These are phyloP conservation scores for Nicotiana tabacum DNA, from an alignment of 257 asterid genomes.

Conservation along the genomic window DNA sequence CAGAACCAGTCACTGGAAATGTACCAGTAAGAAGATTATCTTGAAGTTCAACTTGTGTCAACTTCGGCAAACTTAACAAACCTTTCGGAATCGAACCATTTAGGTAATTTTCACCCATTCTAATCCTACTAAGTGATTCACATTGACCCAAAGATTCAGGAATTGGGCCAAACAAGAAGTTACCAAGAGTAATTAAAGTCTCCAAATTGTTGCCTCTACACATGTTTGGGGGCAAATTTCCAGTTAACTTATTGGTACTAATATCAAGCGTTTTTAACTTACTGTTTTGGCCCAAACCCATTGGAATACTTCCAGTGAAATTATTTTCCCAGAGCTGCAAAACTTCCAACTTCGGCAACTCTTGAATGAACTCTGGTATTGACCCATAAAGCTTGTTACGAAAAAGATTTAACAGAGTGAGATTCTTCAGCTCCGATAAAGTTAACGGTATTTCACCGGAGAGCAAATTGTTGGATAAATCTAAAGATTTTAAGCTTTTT, in stretches of 20 bases:
- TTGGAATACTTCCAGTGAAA: slow-evolving; percentile 85
- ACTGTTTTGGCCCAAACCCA: slow-evolving; percentile 62
- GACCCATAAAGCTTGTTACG: slow-evolving; percentile 85
- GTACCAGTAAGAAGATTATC: slow-evolving; percentile 71
- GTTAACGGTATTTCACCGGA: slow-evolving; percentile 67
- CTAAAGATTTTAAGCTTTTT: slow-evolving; percentile 74
- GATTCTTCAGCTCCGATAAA: slow-evolving; percentile 55
- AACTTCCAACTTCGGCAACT: slow-evolving; percentile 70
- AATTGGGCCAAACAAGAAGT: slow-evolving; percentile 80
- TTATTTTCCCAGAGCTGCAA: slow-evolving; percentile 95
- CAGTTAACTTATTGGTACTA: slow-evolving; percentile 84
- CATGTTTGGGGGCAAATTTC: slow-evolving; percentile 63
- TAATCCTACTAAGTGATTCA: slow-evolving; percentile 59
- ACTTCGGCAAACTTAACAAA: slow-evolving; percentile 63
- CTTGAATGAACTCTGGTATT: slow-evolving; percentile 75
- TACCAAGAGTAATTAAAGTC: slow-evolving; percentile 68
- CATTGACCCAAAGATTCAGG: slow-evolving; percentile 81
- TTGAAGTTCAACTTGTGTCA: slow-evolving; percentile 82
- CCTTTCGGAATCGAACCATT: slow-evolving; percentile 84
- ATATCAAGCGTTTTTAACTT: slow-evolving; percentile 63
- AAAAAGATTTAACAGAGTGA: slow-evolving; percentile 76
- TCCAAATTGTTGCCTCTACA: slow-evolving; percentile 60
- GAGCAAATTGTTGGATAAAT: slow-evolving; percentile 74
- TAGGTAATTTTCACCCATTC: slow-evolving; percentile 88
- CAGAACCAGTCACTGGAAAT: slow-evolving; percentile 49